phyloP scores from a whole-genome alignment of 1,139 yeast genomes.

The Magnusiomyces clavatus region DNA sequence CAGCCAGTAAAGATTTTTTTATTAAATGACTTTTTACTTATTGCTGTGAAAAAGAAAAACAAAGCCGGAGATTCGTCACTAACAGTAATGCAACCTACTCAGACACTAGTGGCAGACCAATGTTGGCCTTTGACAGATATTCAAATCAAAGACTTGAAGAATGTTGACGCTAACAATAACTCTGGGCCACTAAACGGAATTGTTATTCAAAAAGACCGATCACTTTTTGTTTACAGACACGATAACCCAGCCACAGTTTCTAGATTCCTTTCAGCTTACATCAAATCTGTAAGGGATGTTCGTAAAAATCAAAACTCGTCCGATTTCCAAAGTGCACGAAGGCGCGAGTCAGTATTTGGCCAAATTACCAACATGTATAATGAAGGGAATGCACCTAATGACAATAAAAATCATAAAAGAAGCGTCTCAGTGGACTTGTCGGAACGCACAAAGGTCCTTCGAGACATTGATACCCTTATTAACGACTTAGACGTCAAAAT shows the following conservation, averaged over 20 bases:
- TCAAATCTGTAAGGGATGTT: background rate
- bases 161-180: constrained; percentile 15
- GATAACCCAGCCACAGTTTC: background rate
- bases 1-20: constrained; percentile 71
- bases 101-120: constrained; percentile 57
- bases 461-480: constrained; percentile 51
- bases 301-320: background rate
- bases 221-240: constrained; percentile 5
- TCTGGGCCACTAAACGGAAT: constrained; percentile 31
- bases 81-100: constrained; percentile 20
- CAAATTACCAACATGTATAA: no score
- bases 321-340: background rate
- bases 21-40: constrained; percentile 66
- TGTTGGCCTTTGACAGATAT: constrained; percentile 73
- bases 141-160: constrained; percentile 38
- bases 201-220: constrained; percentile 1
- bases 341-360: background rate
- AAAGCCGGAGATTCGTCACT: constrained; percentile 19
- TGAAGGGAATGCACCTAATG: background rate
- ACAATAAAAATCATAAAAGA: constrained; percentile 14
- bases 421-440: constrained; percentile 17
- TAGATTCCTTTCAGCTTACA: constrained; percentile 1
- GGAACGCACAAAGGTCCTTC: constrained; percentile 30
- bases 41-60: constrained; percentile 57
- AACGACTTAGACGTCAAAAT: constrained; percentile 62